Percentiles rank a stretch among this genome's conserved stretches.
These are phyloP conservation scores for Zasmidium cellare DNA, from an alignment of 2,329 filamentous ascomycete genomes.

Conservation along the genomic window DNA sequence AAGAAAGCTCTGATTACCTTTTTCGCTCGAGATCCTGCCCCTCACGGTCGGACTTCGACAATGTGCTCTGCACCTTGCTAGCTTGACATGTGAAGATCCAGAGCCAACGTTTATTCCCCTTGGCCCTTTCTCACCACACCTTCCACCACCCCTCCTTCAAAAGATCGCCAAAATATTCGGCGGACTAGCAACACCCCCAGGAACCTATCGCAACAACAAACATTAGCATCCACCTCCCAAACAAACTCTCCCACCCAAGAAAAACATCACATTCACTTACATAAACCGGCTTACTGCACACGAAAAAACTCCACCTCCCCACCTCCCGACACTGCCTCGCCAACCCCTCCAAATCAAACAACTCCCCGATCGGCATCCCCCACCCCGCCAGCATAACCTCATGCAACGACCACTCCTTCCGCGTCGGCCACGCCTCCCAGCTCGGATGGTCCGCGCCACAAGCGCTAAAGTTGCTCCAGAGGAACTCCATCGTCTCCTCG, in stretches of 20 bases:
- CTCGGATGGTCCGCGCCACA: constrained; percentile 41
- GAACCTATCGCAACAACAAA: constrained; percentile 32
- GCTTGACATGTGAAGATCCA: too few relatives aligned
- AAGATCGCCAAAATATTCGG: constrained; percentile 43
- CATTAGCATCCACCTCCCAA: constrained; percentile 41
- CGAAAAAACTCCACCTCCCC: constrained; percentile 49
- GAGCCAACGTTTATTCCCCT: too few relatives aligned
- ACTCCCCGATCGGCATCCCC: constrained; percentile 54
- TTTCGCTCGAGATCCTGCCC: too few relatives aligned
- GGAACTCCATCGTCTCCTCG: constrained; percentile 45
- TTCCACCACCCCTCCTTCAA: too few relatives aligned
- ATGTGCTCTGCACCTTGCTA: too few relatives aligned
- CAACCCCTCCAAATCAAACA: constrained; percentile 51
- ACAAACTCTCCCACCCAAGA: too few relatives aligned
- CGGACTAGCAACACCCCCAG: constrained; percentile 39
- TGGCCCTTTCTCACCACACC: too few relatives aligned
- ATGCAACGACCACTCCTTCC: constrained; percentile 41
- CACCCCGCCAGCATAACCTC: constrained; percentile 52
- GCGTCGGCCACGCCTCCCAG: constrained; percentile 41
- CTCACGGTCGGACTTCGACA: too few relatives aligned
- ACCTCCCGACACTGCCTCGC: constrained; percentile 40
- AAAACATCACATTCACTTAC: constrained; percentile 39
- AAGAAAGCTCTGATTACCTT: too few relatives aligned
- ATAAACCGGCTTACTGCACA: constrained; percentile 50
- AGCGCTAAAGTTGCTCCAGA: constrained; percentile 42